Base-by-base conservation (phyloP, 2,329 filamentous ascomycete genomes). In the Fusarium equiseti region DNA sequence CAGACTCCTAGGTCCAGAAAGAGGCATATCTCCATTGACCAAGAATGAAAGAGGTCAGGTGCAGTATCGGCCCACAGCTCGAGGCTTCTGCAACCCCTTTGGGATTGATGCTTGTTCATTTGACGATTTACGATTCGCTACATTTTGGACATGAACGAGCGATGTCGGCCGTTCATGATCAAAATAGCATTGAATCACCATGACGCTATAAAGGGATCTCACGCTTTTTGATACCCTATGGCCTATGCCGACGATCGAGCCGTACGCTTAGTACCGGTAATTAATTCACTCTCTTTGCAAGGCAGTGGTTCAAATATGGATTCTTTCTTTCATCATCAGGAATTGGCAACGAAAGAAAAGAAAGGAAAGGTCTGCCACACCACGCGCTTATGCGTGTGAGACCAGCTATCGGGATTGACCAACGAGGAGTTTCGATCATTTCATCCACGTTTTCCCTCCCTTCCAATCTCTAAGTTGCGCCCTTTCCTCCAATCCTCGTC, bases 391-490 rank as follows among this genome's bases (percentile, higher is more conserved):
- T 71, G 68, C 56, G 63, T 71, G 65, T 73, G 65, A 73, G 60
- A 70, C 68, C 50, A 63, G 57, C 42, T 52, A 49, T 48, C 53
- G 60, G 58, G 54, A 68, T 56, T 60, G 68, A 68, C 53, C 59
- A 70, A 67, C 55, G 52, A 71, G 63, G 56, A 59, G 49, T 29
- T 59, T 51, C 22, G 56, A 50, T 38, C 62, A 65, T 59, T 63
- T 56, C 60, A 70, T 71, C 74, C 74, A 76, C 72, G 74, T 76
- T 76, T 73, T 75, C 59, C 57, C 69, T 69, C 66, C 70, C 65
- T 73, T 69, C 66, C 70, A 63, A 71, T 64, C 65, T 55, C 61
- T 60, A 46, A 38, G 10, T 38, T 38, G 35, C 67, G 51, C 46
- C 42, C 50, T 62, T 71, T 29, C 43, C 24, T 43, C 35, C 35